phyloP scores from a whole-genome alignment of 2,329 filamentous ascomycete species.

The Aspergillus fructus region DNA sequence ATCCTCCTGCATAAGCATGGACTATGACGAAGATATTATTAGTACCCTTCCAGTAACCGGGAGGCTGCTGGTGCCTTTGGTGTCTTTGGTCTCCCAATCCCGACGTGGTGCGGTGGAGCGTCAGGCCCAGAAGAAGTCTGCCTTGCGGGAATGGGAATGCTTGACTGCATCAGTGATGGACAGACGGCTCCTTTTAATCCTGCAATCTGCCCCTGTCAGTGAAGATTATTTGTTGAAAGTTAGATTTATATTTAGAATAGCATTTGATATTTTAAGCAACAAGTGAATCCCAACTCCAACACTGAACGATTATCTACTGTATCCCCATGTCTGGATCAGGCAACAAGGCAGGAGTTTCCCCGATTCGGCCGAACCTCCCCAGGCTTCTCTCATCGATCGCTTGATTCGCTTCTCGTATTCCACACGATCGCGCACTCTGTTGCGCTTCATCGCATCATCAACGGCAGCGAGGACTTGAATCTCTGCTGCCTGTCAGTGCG shows the following conservation, averaged over 20 bases:
- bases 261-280: slow-evolving; percentile 8
- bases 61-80: no score
- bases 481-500: not conserved
- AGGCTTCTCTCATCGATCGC: not conserved
- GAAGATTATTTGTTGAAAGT: slow-evolving; percentile 1
- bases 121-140: not conserved
- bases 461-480: not conserved
- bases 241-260: slow-evolving; percentile 6
- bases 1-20: not conserved
- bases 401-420: not conserved
- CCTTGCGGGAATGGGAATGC: not conserved
- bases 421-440: not conserved
- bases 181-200: not conserved
- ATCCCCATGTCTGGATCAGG: not conserved
- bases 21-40: not conserved
- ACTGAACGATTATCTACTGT: not conserved
- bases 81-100: not conserved
- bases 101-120: slow-evolving; percentile 3
- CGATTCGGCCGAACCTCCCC: not conserved
- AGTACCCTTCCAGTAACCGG: not conserved
- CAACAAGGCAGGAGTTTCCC: not conserved
- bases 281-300: not conserved
- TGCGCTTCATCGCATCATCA: not conserved
- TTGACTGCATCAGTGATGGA: not conserved
- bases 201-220: slow-evolving; percentile 3